These are phyloP conservation scores for Didymella arachidicola DNA, from an alignment of 2,329 filamentous ascomycete species.

Conservation along the genomic window DNA sequence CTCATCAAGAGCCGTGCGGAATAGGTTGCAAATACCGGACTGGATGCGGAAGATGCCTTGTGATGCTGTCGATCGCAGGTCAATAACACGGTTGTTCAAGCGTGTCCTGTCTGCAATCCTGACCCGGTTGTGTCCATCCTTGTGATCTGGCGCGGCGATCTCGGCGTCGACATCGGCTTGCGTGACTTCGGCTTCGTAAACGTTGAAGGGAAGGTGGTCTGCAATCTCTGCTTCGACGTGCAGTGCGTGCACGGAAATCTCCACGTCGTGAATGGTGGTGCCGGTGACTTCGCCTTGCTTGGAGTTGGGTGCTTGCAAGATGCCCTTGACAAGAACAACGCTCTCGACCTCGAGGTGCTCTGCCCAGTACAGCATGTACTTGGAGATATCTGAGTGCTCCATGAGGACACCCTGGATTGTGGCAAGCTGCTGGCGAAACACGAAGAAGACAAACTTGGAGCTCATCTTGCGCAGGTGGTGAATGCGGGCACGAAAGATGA, in stretches of 20 bases:
- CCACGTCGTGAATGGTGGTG: conserved; percentile 76
- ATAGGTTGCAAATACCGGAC: conserved; percentile 78
- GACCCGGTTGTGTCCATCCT: conserved; percentile 64
- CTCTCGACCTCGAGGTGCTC: conserved; percentile 82
- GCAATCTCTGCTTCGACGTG: conserved; percentile 68
- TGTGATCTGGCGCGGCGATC: conserved; percentile 59
- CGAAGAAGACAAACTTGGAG: conserved; percentile 81
- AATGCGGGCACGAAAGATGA: conserved; percentile 74
- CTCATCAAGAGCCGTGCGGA: conserved; percentile 77
- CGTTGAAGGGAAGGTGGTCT: conserved; percentile 71
- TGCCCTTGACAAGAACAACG: conserved; percentile 78
- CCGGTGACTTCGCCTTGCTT: conserved; percentile 73
- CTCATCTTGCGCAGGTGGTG: conserved; percentile 84
- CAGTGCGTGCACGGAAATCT: conserved; percentile 73
- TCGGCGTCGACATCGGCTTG: conserved; percentile 63
- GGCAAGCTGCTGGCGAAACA: conserved; percentile 82
- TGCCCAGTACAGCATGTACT: conserved; percentile 85
- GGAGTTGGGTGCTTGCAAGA: conserved; percentile 73
- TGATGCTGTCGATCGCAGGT: conserved; percentile 83
- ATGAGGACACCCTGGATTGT: conserved; percentile 86
- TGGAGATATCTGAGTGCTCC: conserved; percentile 67
- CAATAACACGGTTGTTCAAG: conserved; percentile 79
- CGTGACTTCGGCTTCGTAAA: conserved; percentile 73
- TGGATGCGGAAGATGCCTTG: conserved; percentile 90
- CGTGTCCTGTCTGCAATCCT: conserved; percentile 77